These are phyloP conservation scores for Eutypa lata DNA, from an alignment of 2,329 filamentous ascomycete species.

Conservation along the genomic window DNA sequence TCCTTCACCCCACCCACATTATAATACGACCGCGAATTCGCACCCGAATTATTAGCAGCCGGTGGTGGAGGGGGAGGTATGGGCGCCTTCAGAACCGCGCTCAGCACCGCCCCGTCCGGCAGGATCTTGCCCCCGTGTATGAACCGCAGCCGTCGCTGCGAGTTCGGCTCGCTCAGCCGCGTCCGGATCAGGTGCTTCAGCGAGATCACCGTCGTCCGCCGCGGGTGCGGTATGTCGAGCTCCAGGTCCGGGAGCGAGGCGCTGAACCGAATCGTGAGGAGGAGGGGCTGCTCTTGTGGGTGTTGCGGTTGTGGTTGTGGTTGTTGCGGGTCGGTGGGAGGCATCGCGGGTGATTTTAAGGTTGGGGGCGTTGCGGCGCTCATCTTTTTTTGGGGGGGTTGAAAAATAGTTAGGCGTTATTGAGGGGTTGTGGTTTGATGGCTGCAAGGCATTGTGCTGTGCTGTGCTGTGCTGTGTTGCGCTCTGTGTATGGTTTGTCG, in stretches of 20 bases:
- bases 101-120: slow-evolving; percentile 67
- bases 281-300: slow-evolving; percentile 46
- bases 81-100: slow-evolving; percentile 63
- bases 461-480: no score
- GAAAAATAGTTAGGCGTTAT: no score
- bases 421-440: no score
- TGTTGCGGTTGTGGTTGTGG: slow-evolving; percentile 4
- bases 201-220: slow-evolving; percentile 68
- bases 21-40: no score
- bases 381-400: neutral
- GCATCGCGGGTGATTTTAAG: neutral
- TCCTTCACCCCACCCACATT: no score
- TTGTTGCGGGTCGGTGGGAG: no score
- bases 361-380: neutral
- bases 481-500: no score
- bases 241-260: slow-evolving; percentile 78
- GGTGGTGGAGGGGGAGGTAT: slow-evolving; percentile 47
- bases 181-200: slow-evolving; percentile 80
- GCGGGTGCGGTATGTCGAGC: slow-evolving; percentile 68
- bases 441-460: no score
- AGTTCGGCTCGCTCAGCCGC: slow-evolving; percentile 60
- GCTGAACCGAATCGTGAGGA: slow-evolving; percentile 88
- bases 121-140: slow-evolving; percentile 89
- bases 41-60: slow-evolving; percentile 4
- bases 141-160: slow-evolving; percentile 73